Evolutionary conservation across 441 rosid species (phyloP).

Genomic region (Erodium moschatum): DNA sequence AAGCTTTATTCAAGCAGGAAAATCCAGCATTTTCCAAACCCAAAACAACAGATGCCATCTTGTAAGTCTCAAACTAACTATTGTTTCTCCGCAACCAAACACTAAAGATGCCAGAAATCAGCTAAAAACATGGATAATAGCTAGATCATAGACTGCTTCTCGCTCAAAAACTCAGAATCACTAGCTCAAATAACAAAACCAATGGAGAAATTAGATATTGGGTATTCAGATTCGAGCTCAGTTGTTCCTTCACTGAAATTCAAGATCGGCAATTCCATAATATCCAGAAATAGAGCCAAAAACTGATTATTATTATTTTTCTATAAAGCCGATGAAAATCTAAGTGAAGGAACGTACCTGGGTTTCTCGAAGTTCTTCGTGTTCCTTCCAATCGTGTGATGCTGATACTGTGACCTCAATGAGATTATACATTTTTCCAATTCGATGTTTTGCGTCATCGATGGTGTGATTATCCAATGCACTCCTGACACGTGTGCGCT

Average conservation of each 20-base stretch:
- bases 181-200: not conserved
- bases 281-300: not conserved
- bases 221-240: too few species aligned
- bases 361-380: conserved; percentile 4
- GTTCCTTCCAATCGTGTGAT: not conserved
- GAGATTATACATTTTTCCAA: not conserved
- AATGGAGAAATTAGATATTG: not conserved
- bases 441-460: conserved; percentile 1
- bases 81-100: conserved; percentile 6
- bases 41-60: not conserved
- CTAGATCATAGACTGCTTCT: conserved; percentile 1
- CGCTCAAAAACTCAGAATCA: not conserved
- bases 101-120: not conserved
- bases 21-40: too few species aligned
- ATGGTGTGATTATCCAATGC: not conserved
- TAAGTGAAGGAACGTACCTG: not conserved
- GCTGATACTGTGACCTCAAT: not conserved
- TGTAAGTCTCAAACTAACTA: not conserved
- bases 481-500: not conserved
- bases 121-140: not conserved
- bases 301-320: too few species aligned
- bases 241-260: not conserved
- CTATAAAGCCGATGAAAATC: too few species aligned
- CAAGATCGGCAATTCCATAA: not conserved
- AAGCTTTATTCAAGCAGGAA: too few species aligned